These are phyloP conservation scores for Pseudogymnoascus sp. DNA, from an alignment of 2,329 filamentous ascomycete genomes.

Conservation along the genomic window DNA sequence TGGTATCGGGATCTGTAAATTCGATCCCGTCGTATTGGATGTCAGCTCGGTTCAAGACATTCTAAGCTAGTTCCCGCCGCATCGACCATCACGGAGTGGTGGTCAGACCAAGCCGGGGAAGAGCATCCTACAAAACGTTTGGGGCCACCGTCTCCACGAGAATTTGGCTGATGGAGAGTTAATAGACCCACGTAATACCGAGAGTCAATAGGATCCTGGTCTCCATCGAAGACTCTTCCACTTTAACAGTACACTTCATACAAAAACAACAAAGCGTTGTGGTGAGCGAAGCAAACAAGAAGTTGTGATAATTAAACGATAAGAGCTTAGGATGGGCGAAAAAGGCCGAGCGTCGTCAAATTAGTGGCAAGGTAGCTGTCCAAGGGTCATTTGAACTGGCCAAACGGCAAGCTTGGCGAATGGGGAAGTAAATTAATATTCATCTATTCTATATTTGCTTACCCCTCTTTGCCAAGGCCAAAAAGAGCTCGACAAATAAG, in stretches of 20 bases:
- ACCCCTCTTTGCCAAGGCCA: conserved; percentile 3
- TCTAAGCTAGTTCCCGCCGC: not conserved
- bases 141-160: not conserved
- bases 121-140: not conserved
- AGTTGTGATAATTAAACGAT: not conserved
- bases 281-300: not conserved
- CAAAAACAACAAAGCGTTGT: not conserved
- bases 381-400: not conserved
- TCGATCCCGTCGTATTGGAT: not conserved
- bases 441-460: conserved; percentile 5
- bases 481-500: not conserved
- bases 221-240: not conserved
- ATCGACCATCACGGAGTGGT: not conserved
- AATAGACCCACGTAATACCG: not conserved
- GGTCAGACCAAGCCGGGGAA: not conserved
- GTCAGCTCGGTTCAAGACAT: not conserved
- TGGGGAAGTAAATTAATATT: conserved; percentile 4
- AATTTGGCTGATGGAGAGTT: not conserved
- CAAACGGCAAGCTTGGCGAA: not conserved
- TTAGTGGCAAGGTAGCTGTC: not conserved
- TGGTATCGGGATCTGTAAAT: not conserved
- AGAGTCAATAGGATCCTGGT: not conserved
- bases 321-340: not conserved
- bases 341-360: not conserved
- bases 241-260: too few species aligned